phyloP scores from a whole-genome alignment of 352 stramenopile species.

The Globisporangium takayamanum region DNA sequence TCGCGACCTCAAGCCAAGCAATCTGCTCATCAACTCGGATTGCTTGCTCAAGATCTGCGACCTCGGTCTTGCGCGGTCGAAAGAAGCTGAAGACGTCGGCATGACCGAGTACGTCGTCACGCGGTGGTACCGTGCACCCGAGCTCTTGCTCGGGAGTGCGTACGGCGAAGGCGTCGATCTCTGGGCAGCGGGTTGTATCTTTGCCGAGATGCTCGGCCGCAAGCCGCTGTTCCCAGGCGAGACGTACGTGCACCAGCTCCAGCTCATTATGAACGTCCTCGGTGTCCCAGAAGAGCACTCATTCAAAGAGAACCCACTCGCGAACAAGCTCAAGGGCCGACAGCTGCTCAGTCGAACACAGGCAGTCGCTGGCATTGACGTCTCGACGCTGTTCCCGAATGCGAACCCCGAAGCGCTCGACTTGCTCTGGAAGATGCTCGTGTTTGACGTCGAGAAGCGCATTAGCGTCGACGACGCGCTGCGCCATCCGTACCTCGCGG shows the following conservation, averaged over 20 bases:
- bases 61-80: constrained; percentile 89
- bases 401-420: constrained; percentile 80
- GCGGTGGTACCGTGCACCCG: constrained; percentile 86
- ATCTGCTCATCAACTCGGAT: constrained; percentile 89
- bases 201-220: constrained; percentile 82
- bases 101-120: constrained; percentile 92
- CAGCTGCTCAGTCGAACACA: constrained; percentile 81
- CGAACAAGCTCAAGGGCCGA: constrained; percentile 84
- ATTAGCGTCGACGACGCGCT: constrained; percentile 95
- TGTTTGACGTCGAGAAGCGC: constrained; percentile 93
- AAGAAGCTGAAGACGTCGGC: constrained; percentile 80
- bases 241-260: constrained; percentile 84
- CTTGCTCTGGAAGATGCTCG: constrained; percentile 84
- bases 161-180: constrained; percentile 83
- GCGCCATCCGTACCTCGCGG: constrained; percentile 93
- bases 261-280: constrained; percentile 88
- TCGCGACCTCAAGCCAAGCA: constrained; percentile 83
- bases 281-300: constrained; percentile 82
- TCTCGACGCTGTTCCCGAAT: constrained; percentile 79
- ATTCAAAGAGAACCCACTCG: constrained; percentile 84
- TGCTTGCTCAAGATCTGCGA: constrained; percentile 97
- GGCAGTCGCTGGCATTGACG: constrained; percentile 73
- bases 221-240: constrained; percentile 83
- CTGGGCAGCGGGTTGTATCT: constrained; percentile 84
- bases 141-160: constrained; percentile 78